A percentile compares a stretch with the other conserved stretches of the same genome.
These are phyloP conservation scores for Citrus australasica DNA, from an alignment of 345 rosid species.

Conservation along the genomic window DNA sequence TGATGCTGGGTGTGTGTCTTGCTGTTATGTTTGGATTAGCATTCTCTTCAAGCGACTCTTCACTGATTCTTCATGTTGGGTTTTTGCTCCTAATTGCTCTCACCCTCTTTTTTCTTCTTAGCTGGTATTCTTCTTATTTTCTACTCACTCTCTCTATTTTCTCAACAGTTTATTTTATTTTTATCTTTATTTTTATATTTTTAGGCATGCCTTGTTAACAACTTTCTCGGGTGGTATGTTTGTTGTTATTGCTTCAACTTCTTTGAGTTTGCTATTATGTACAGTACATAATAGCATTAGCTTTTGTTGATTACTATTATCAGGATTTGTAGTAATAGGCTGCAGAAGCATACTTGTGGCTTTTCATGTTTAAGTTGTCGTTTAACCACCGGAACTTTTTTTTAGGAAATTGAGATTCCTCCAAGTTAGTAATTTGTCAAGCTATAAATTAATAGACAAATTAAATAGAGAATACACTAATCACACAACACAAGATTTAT, in stretches of 20 bases:
- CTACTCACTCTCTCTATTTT: not conserved
- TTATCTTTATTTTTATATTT: not conserved
- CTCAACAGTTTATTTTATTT: not conserved
- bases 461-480: too few species aligned
- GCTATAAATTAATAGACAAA: too few species aligned
- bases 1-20: conserved; percentile 65
- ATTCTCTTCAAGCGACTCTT: conserved; percentile 70
- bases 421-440: too few species aligned
- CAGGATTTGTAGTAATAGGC: not conserved
- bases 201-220: not conserved
- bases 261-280: not conserved
- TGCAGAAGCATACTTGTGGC: not conserved
- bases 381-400: not conserved
- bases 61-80: conserved; percentile 64
- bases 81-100: conserved; percentile 67
- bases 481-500: too few species aligned
- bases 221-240: not conserved
- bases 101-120: conserved; percentile 75
- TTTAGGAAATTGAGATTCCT: too few species aligned
- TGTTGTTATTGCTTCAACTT: not conserved
- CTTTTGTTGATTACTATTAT: not conserved
- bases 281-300: not conserved
- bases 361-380: not conserved
- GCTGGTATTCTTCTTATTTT: conserved; percentile 47
- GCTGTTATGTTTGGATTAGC: conserved; percentile 77